Percentiles rank a stretch among this genome's conserved stretches.
Conservation (phyloP, 345 rosid genomes). For the Brassica cretica region DNA sequence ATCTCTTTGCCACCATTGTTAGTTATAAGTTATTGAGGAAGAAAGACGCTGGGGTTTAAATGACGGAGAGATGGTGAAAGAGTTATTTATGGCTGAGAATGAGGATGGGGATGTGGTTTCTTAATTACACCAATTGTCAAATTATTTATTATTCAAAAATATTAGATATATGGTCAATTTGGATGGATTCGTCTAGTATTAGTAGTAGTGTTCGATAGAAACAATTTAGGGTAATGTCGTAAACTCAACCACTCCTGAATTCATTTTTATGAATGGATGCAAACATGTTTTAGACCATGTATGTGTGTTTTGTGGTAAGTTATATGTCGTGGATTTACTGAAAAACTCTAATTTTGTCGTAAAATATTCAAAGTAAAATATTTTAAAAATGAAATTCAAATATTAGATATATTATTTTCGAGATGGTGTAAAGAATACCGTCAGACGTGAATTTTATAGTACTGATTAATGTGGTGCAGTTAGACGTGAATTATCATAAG, state of each 20-base stretch:
- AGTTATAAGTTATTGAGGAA: not conserved
- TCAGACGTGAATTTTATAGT: no score
- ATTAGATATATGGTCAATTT: constrained; percentile 26
- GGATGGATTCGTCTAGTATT: constrained; percentile 17
- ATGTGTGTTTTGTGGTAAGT: constrained; percentile 6
- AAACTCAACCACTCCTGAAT: constrained; percentile 19
- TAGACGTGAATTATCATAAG: no score
- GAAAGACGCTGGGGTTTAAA: constrained; percentile 23
- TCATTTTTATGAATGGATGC: constrained; percentile 1
- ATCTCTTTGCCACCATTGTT: constrained; percentile 57
- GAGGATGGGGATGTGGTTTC: constrained; percentile 25
- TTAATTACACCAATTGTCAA: constrained; percentile 19
- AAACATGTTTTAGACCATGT: not conserved
- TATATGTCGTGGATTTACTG: not conserved
- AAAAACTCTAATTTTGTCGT: not conserved
- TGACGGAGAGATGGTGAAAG: constrained; percentile 33
- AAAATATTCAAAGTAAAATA: not conserved
- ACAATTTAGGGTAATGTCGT: constrained; percentile 16
- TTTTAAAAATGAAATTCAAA: not conserved
- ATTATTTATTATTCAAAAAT: constrained; percentile 20
- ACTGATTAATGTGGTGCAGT: no score
- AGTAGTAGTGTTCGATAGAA: not conserved
- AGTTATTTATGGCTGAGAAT: constrained; percentile 46
- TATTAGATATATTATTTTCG: no score
- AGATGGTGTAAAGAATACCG: no score